Base-by-base conservation (phyloP, 2,329 filamentous ascomycete species). In the Colletotrichum tofieldiae region DNA sequence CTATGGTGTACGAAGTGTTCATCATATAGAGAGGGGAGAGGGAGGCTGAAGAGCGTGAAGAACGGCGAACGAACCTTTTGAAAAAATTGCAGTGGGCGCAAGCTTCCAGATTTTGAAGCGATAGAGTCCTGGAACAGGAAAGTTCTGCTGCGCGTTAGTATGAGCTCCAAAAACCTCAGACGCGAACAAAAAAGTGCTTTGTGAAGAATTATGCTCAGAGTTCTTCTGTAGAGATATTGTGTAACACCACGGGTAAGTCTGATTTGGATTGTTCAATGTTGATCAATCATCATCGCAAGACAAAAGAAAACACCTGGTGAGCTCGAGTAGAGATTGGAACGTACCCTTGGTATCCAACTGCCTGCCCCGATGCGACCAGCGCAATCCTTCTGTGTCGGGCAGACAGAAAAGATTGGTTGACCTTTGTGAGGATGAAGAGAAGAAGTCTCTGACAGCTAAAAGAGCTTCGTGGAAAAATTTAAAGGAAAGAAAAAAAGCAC, bases 231-330 rank as follows among this genome's bases (percentile, higher is more conserved):
- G 79, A 86, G 82, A 82, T 56, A 82, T 80, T 82, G 75, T 73
- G 78, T 76, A 81, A 89, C 88, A 88, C 88, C 89, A 90, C 85
- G 82, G 80, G 80, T 84, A 81, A 88, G 70, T 90, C 87, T 86
- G 88, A 86, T 83, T 90, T 90, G 88, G 88, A 90, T 90, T 90
- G 88, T 89, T 90, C 87, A 77, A 64, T 64, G 14, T 64, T 64
- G 59, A 58, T 74, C 77, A 80, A 79, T 86, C 84, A 82, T 87
- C 84, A 85, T 76, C 75, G 71, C 67, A 73, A 71, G 55, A 72
- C 39, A 56, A 47, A 43, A 20, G 29, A 69, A 71, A 39, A 39
- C 32, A 61, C 65, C 32, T 41, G 32, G 59, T 56, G 51, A 64
- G 37, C 49, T 32, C 37, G 23, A 29, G 20, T 29, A 26, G 56